Percentiles rank a stretch among this genome's conserved stretches.
Evolutionary conservation across 805 yeast species (phyloP).

Genomic region (Metahyphopichia silvanorum): DNA sequence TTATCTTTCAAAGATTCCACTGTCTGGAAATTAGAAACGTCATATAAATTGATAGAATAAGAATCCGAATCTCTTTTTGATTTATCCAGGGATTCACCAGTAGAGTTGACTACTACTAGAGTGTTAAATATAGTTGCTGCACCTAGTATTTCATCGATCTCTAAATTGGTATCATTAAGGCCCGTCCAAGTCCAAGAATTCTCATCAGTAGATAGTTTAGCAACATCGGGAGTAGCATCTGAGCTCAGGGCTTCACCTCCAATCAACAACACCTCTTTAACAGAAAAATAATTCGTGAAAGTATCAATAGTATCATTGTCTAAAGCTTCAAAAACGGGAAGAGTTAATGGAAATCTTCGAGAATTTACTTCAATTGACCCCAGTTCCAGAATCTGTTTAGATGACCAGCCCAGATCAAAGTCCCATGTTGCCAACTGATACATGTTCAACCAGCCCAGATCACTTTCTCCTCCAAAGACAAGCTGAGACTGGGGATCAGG

Average conservation of each 20-base stretch:
- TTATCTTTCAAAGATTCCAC: slow-evolving; percentile 22
- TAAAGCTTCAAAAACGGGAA: slow-evolving; percentile 48
- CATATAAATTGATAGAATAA: slow-evolving; percentile 41
- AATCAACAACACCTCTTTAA: slow-evolving; percentile 46
- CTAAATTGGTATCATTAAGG: slow-evolving; percentile 7
- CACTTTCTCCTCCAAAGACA: slow-evolving; percentile 65
- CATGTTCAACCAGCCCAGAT: slow-evolving; percentile 67
- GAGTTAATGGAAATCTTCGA: slow-evolving; percentile 47
- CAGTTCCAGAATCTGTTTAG: slow-evolving; percentile 25
- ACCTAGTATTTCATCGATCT: slow-evolving; percentile 36
- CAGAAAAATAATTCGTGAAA: slow-evolving; percentile 29
- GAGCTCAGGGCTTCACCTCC: slow-evolving; percentile 53
- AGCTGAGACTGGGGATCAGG: slow-evolving; percentile 46
- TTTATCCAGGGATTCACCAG: slow-evolving; percentile 7
- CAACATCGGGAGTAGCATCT: slow-evolving; percentile 41
- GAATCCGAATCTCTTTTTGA: slow-evolving; percentile 13
- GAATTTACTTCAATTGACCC: slow-evolving; percentile 43
- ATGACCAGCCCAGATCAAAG: slow-evolving; percentile 65
- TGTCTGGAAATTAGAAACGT: slow-evolving; percentile 30
- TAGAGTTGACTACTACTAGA: slow-evolving; percentile 38
- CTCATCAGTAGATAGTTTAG: slow-evolving; percentile 31
- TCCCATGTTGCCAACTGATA: slow-evolving; percentile 74
- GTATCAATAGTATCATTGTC: slow-evolving; percentile 19
- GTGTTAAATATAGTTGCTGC: slow-evolving; percentile 53
- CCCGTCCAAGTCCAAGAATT: slow-evolving; percentile 40